Percentiles rank a stretch among this genome's conserved stretches.
phyloP scores from a whole-genome alignment of 768 basidiomycete genomes.

The Mycena leptocephala region DNA sequence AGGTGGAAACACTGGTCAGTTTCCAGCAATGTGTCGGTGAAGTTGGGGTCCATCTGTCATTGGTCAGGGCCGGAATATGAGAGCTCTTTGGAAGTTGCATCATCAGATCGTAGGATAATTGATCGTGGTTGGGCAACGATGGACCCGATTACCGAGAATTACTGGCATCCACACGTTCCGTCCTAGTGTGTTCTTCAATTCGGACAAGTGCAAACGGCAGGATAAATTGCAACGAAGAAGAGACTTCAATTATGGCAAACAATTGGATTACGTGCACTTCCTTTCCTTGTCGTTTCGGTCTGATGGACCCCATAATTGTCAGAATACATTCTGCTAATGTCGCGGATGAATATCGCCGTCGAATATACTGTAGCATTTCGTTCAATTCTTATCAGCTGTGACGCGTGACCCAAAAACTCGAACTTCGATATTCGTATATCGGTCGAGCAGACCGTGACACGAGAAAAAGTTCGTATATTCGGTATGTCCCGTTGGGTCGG shows the following conservation, averaged over 20 bases:
- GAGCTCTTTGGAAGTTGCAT: conserved; percentile 8
- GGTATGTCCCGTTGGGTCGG: too few relatives aligned
- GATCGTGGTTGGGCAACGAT: background rate
- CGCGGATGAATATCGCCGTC: background rate
- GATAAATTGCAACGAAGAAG: background rate
- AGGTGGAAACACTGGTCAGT: background rate
- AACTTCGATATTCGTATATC: too few relatives aligned
- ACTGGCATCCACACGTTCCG: too few relatives aligned
- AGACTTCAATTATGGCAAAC: background rate
- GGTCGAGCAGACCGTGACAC: too few relatives aligned
- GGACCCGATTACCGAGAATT: too few relatives aligned
- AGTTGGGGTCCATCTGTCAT: background rate
- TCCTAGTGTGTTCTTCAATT: too few relatives aligned
- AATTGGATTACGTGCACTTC: background rate
- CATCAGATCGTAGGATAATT: background rate
- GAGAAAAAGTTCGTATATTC: too few relatives aligned
- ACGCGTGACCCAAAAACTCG: too few relatives aligned
- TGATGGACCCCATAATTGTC: too few relatives aligned
- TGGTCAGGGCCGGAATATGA: background rate
- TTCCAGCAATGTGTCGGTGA: background rate
- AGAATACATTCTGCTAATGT: conserved; percentile 2
- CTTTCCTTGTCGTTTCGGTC: background rate
- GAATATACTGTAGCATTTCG: too few relatives aligned
- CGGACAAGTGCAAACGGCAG: too few relatives aligned
- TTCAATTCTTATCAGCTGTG: too few relatives aligned